These are phyloP conservation scores for Colletotrichum sp. DNA, from an alignment of 2,329 filamentous ascomycete species.

Conservation along the genomic window DNA sequence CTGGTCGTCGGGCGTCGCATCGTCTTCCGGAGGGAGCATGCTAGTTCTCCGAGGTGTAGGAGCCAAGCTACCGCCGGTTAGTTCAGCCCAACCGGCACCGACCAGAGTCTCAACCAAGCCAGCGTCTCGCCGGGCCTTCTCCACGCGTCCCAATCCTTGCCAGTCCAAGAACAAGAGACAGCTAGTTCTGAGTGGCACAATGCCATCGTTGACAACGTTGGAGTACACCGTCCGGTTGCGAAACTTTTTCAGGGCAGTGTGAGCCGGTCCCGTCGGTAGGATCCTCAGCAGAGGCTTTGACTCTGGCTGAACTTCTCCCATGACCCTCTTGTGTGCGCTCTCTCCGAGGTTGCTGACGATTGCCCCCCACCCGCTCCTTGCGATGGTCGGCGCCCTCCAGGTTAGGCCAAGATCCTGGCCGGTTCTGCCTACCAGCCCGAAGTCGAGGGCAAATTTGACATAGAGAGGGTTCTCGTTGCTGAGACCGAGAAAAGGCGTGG, in stretches of 20 bases:
- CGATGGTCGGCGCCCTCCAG: conserved; percentile 88
- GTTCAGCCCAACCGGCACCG: conserved; percentile 92
- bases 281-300: conserved; percentile 90
- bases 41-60: conserved; percentile 46
- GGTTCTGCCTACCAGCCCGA: conserved; percentile 93
- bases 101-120: conserved; percentile 92
- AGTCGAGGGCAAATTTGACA: conserved; percentile 95
- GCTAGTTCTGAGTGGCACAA: conserved; percentile 92
- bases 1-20: conserved; percentile 5
- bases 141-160: conserved; percentile 90
- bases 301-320: conserved; percentile 70
- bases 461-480: conserved; percentile 99
- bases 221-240: conserved; percentile 92
- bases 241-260: conserved; percentile 85
- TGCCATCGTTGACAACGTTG: conserved; percentile 97
- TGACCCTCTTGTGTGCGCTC: conserved; percentile 64
- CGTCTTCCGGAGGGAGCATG: conserved; percentile 40
- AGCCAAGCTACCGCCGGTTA: conserved; percentile 73
- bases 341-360: conserved; percentile 82
- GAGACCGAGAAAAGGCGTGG: conserved; percentile 85
- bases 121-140: conserved; percentile 91
- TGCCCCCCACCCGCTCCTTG: conserved; percentile 85
- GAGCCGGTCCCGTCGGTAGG: conserved; percentile 88
- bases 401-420: conserved; percentile 94
- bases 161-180: conserved; percentile 97